A percentile compares a stretch with the other conserved stretches of the same genome.
These are phyloP conservation scores for Rosa chinensis DNA, from an alignment of 306 rosid genomes.

Conservation along the genomic window DNA sequence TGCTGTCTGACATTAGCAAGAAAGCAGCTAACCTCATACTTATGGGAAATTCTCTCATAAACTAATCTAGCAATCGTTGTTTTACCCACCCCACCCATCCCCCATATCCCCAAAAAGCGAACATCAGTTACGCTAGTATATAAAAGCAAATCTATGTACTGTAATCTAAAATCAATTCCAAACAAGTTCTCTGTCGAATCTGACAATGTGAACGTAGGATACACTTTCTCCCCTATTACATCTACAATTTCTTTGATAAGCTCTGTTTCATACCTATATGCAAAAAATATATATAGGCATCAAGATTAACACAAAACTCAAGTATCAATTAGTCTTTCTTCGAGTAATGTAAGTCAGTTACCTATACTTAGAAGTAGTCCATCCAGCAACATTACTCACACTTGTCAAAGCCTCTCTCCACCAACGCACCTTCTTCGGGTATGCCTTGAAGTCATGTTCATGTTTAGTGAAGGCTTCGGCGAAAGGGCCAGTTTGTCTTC, in stretches of 20 bases:
- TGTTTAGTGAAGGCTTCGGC: not conserved
- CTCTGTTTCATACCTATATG: not conserved
- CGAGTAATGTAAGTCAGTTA: not conserved
- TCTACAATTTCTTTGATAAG: conserved; percentile 10
- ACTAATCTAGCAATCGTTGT: conserved; percentile 17
- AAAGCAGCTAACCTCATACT: conserved; percentile 22
- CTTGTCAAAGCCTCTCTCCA: not conserved
- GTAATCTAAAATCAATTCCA: not conserved
- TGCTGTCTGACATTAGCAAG: conserved; percentile 18
- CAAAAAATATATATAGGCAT: not conserved
- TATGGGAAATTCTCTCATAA: not conserved
- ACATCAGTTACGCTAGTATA: not conserved
- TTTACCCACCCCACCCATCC: not conserved
- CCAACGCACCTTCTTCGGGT: not conserved
- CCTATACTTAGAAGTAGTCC: not conserved
- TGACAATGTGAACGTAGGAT: not conserved
- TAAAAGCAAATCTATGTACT: not conserved
- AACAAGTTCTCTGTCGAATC: not conserved
- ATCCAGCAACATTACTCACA: not conserved
- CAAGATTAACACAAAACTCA: not conserved
- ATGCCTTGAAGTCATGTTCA: not conserved
- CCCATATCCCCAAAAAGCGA: not conserved
- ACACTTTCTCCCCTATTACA: not conserved
- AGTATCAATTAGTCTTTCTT: not conserved
- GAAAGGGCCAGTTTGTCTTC: not conserved